A percentile compares a stretch with the other conserved stretches of the same genome.
phyloP scores from a whole-genome alignment of 345 rosid species.

The Hirschfeldia incana region DNA sequence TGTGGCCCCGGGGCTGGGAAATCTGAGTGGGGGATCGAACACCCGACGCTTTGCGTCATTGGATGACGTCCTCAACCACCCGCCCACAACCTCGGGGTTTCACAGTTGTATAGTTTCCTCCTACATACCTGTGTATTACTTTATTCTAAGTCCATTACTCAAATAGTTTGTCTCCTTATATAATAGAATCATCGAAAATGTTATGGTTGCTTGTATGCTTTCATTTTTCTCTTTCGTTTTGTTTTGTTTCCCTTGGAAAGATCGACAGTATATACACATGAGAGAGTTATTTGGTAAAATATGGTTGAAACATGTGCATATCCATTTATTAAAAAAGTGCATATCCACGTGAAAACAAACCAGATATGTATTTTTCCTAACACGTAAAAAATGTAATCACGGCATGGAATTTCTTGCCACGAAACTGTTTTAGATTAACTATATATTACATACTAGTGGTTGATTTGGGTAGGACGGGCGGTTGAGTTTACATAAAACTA shows the following conservation, averaged over 20 bases:
- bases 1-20: too few species aligned
- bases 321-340: constrained; percentile 22
- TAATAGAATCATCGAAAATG: constrained; percentile 28
- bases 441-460: neutral
- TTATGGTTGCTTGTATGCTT: constrained; percentile 26
- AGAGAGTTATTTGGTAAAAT: neutral
- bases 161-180: neutral
- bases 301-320: constrained; percentile 32
- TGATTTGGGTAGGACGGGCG: too few species aligned
- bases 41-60: too few species aligned
- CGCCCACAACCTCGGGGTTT: too few species aligned
- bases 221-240: constrained; percentile 27
- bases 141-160: too few species aligned
- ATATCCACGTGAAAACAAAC: constrained; percentile 33
- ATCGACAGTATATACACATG: constrained; percentile 14
- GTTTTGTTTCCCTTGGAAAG: constrained; percentile 24
- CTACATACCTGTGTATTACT: neutral
- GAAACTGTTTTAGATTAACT: neutral
- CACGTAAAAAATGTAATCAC: constrained; percentile 2
- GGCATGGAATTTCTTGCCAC: constrained; percentile 1
- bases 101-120: neutral
- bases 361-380: constrained; percentile 2
- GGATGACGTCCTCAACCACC: too few species aligned
- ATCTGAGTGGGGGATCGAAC: too few species aligned
- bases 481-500: too few species aligned